Evolutionary conservation across 2,329 filamentous ascomycete genomes (phyloP), one percentile per base, ranked within the genome.

Genomic region (Plectosphaerella sp.): DNA sequence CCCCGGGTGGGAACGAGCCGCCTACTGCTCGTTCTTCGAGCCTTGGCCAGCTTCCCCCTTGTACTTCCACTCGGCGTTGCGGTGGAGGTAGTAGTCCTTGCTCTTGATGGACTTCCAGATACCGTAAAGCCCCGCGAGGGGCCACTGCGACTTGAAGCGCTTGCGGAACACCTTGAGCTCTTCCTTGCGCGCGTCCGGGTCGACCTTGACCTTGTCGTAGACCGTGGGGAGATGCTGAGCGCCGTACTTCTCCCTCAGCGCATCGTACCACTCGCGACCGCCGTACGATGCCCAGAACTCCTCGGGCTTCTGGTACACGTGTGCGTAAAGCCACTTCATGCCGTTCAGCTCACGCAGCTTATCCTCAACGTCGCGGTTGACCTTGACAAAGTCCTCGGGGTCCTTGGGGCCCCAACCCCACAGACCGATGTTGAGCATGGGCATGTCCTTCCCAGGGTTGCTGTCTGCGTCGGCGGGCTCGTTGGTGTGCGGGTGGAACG

Each of bases 261-360:
- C 71, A 33, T 88, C 78, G 64, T 91, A 90, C 77, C 77, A 82
- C 18, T 64, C 61, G 43, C 72, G 68, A 47, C 81, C 75, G 51
- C 74, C 75, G 64, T 89, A 89, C 49, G 84, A 73, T 35, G 70
- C 61, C 84, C 85, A 89, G 68, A 89, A 91, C 62, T 88, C 82
- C 0, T 78, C 71, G 62, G 88, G 80, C n/a, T 80, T 78, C 67
- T 94, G 94, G 71, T 91, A 95, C 0, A 89, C 87, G 62, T 93
- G 88, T 3, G 90, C 89, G 67, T 96, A 95, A 12, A 95, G 74
- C 87, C 89, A 94, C 72, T 95, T 95, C 73, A 88, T 82, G 3
- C 90, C 91, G 46, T 85, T 84, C 1, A 94, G 78, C 57, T 83
- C 76, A 47, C 74, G 73, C 4, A 92, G 79, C 63, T 87, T 87